Base-by-base conservation (phyloP, 768 basidiomycete genomes). In the Russula sp. region DNA sequence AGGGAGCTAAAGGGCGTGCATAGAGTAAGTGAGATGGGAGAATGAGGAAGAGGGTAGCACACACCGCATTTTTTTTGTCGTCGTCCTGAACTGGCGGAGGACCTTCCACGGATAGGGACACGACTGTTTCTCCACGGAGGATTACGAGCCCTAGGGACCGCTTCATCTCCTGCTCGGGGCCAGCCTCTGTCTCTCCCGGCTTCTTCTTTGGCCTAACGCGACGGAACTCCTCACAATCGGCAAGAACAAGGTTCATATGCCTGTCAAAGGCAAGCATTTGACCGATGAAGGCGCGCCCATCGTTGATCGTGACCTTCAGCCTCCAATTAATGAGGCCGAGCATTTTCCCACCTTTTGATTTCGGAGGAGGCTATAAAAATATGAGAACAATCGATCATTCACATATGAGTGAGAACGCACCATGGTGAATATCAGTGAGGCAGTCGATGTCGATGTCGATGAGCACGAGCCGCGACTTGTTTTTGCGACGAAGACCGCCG, bases 251-350 rank as follows among this genome's bases (percentile, higher is more conserved):
- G 78, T 99, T 99, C 97, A 98, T 99, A 77, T 99, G 97, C 72
- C 91, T 88, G 79, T 99, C 97, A 74, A 98, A 99, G 57, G 97
- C 97, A 74, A 99, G 89, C 92, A 98, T 97, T 78, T 98, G 97
- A 47, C 97, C 97, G 51, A 91, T 93, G 70, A 98, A 79, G 61
- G 90, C 84, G 75, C 97, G 91, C 64, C 94, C 94, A 76, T 99
- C 97, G 86, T 88, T 97, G 77, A 98, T 87, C 63, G 94, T 97
- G 63, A 98, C 87, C 78, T 91, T 95, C 68, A 99, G 84, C 76
- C 96, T 82, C 91, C 96, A 98, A 78, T 98, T 94, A 80, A 99
- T 85, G 78, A 98, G 88, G 75, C 87, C 78, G 74, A 96, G 87
- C 94, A 99, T 97, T 82, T 95, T 94, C 75, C 95, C 94, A 73